Conservation (phyloP, 768 basidiomycete genomes). For the Cystobasidium onofrii region DNA sequence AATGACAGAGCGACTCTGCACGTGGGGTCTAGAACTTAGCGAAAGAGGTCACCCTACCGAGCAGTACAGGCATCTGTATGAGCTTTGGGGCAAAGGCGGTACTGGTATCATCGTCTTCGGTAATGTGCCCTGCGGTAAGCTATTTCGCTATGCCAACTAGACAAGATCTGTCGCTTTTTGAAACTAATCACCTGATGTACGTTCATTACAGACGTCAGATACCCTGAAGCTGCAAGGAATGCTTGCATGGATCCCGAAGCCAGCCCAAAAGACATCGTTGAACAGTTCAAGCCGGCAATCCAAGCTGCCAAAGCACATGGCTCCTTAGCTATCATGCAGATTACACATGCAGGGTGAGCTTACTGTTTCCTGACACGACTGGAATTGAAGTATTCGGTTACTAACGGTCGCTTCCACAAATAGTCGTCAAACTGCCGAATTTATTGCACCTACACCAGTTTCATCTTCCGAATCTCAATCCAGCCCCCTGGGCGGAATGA, state of each 20-base stretch:
- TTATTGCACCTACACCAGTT: constrained; percentile 39
- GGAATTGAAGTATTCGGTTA: constrained; percentile 11
- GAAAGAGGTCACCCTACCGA: constrained; percentile 42
- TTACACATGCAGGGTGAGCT: constrained; percentile 42
- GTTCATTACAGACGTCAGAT: constrained; percentile 28
- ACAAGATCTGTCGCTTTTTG: not conserved
- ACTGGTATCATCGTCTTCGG: constrained; percentile 44
- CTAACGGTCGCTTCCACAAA: not conserved
- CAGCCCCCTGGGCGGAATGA: constrained; percentile 44
- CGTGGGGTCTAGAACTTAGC: constrained; percentile 38
- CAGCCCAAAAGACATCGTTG: constrained; percentile 38
- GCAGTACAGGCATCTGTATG: constrained; percentile 43
- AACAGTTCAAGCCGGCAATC: constrained; percentile 42
- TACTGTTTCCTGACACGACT: constrained; percentile 26
- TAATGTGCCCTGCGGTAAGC: constrained; percentile 41
- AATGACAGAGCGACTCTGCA: constrained; percentile 45
- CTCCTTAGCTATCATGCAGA: constrained; percentile 42
- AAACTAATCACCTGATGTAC: not conserved
- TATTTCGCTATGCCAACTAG: not conserved
- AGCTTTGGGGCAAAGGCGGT: constrained; percentile 44
- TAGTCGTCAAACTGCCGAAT: constrained; percentile 31
- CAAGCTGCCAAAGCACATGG: constrained; percentile 41
- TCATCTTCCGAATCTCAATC: constrained; percentile 41
- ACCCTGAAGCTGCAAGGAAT: constrained; percentile 43
- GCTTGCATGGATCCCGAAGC: constrained; percentile 39